Evolutionary conservation across 2,329 filamentous ascomycete species (phyloP), one percentile per base, ranked within the genome.

Genomic region (Camillea tinctor): DNA sequence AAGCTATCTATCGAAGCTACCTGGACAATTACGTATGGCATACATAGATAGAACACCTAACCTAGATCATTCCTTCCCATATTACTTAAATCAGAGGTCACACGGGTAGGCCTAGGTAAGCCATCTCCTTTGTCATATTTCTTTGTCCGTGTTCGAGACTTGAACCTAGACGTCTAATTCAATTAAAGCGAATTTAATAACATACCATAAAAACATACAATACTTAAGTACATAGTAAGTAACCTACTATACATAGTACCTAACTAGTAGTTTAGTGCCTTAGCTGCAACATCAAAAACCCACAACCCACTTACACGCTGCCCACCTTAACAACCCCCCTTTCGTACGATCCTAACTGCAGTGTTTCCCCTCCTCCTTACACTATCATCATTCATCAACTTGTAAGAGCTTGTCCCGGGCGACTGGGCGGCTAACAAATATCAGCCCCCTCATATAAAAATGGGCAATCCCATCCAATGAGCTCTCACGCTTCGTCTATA

Each of bases 341-440:
- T 44, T 44, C 36, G 36, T 44, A 44, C 36, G 36, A 44, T 44
- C 36, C 36, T 44, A n/a, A 44, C 36, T 44, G 36, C 36, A 44
- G 36, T 30, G 13, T 11, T 11, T 44, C 36, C 13, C 36, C 3
- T 17, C 36, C 7, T 44, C 36, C 36, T 44, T 44, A 44, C 36
- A 44, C 11, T 44, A 44, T 44, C 36, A n/a, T 44, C 36, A 44
- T n/a, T 44, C 36, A 44, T 44, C 36, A 44, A 3, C 36, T 44
- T 44, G 36, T 15, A 11, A 6, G 36, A 44, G 36, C 19, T n/a
- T 49, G 53, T 55, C 53, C 53, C 53, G 23, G 36, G 53, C 20
- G 36, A 49, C 20, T 24, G 53, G 53, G 53, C 53, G 53, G 53
- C 53, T 55, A 30, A 23, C 49, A 21, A 44, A 50, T 50, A 23